Conservation (phyloP, 1,139 yeast species). For the Yamadazyma jaroonii region DNA sequence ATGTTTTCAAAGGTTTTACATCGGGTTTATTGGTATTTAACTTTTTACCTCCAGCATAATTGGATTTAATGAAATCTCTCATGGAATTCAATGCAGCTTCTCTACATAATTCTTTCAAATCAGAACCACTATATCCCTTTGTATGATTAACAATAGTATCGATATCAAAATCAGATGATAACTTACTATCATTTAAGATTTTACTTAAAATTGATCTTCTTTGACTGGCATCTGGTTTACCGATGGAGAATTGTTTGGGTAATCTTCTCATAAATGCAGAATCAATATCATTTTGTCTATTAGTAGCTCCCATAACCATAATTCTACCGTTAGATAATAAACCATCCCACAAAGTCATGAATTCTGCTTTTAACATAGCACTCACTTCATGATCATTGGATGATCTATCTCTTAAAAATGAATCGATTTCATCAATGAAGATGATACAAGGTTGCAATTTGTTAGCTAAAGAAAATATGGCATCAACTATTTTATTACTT, state of each 20-base stretch:
- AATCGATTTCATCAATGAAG: constrained; percentile 94
- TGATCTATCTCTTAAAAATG: constrained; percentile 84
- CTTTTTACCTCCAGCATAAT: constrained; percentile 45
- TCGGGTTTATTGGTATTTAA: constrained; percentile 18
- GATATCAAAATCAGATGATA: constrained; percentile 62
- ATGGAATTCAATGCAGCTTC: constrained; percentile 92
- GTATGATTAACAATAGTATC: constrained; percentile 61
- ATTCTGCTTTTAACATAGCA: constrained; percentile 91
- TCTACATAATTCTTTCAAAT: constrained; percentile 84
- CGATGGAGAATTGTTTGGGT: constrained; percentile 86
- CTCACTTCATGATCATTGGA: constrained; percentile 94
- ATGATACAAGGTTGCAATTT: constrained; percentile 93
- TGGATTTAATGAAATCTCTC: constrained; percentile 69
- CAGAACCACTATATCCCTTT: constrained; percentile 85
- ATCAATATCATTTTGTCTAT: constrained; percentile 88
- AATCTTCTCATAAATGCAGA: constrained; percentile 87
- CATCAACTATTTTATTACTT: constrained; percentile 90
- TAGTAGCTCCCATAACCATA: constrained; percentile 92
- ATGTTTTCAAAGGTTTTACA: constrained; percentile 44
- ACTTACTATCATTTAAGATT: constrained; percentile 60
- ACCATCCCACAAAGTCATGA: constrained; percentile 98
- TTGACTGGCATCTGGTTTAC: constrained; percentile 68
- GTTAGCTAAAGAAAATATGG: constrained; percentile 84
- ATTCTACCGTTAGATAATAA: constrained; percentile 73
- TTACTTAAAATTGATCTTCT: constrained; percentile 67